Evolutionary conservation across 306 rosid species (phyloP).

Genomic region (Glycine latifolia): DNA sequence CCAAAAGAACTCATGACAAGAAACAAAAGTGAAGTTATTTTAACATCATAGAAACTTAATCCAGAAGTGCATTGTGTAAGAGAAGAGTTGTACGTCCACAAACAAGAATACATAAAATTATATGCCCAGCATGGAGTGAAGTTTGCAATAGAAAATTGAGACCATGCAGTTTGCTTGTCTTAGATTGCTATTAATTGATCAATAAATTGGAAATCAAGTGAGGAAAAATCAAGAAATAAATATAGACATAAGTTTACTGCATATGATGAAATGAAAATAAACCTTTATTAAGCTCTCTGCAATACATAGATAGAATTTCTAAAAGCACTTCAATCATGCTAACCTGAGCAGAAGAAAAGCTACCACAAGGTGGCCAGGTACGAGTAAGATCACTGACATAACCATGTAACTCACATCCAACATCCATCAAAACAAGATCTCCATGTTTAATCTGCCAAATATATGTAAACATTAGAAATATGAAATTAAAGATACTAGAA

Average conservation of each 20-base stretch:
- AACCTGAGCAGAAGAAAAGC: slow-evolving; percentile 85
- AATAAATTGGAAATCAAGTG: neutral
- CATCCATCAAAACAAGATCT: slow-evolving; percentile 93
- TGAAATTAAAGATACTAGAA: slow-evolving; percentile 28
- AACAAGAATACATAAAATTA: slow-evolving; percentile 34
- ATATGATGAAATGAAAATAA: slow-evolving; percentile 2
- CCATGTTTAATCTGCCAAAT: slow-evolving; percentile 79
- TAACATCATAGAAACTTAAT: no score
- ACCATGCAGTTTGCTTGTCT: slow-evolving; percentile 33
- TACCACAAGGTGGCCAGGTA: slow-evolving; percentile 96
- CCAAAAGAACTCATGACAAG: neutral
- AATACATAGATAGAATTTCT: slow-evolving; percentile 18
- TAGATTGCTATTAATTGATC: slow-evolving; percentile 29
- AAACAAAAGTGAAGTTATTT: neutral
- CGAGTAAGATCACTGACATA: slow-evolving; percentile 96
- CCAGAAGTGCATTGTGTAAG: neutral
- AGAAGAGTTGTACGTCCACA: slow-evolving; percentile 10
- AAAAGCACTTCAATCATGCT: slow-evolving; percentile 36
- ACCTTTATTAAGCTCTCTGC: slow-evolving; percentile 19
- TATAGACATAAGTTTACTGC: slow-evolving; percentile 15
- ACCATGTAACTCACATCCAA: slow-evolving; percentile 95
- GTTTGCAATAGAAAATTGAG: slow-evolving; percentile 25
- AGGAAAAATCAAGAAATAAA: neutral
- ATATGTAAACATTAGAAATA: slow-evolving; percentile 41
- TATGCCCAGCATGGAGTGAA: slow-evolving; percentile 21